These are phyloP conservation scores for Gyromitra esculenta DNA, from an alignment of 2,329 filamentous ascomycete genomes.

Conservation along the genomic window DNA sequence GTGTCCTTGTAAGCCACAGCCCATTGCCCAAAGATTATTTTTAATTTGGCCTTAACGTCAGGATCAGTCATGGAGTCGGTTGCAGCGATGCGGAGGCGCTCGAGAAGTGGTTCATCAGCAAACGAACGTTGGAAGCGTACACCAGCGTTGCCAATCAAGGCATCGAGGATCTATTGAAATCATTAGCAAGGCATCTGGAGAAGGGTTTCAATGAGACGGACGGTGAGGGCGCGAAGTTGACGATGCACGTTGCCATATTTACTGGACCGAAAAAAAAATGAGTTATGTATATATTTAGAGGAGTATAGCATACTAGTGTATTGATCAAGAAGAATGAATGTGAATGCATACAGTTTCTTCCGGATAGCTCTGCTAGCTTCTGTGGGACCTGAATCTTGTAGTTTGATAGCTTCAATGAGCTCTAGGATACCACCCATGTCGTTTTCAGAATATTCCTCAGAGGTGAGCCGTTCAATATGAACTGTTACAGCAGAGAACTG, in stretches of 20 bases:
- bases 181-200: constrained; percentile 20
- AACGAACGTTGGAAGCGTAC: constrained; percentile 86
- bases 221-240: constrained; percentile 85
- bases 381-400: constrained; percentile 84
- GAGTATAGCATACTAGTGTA: constrained; percentile 2
- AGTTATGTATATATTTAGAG: not conserved
- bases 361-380: constrained; percentile 92
- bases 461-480: constrained; percentile 87
- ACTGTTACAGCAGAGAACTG: constrained; percentile 95
- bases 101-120: constrained; percentile 88
- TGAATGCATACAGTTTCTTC: constrained; percentile 79
- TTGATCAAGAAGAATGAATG: not conserved
- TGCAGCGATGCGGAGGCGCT: constrained; percentile 86
- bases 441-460: constrained; percentile 88
- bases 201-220: constrained; percentile 42
- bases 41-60: constrained; percentile 87
- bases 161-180: constrained; percentile 73
- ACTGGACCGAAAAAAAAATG: constrained; percentile 60
- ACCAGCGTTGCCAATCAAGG: constrained; percentile 92
- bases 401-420: constrained; percentile 89
- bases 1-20: constrained; percentile 80
- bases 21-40: constrained; percentile 87
- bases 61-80: constrained; percentile 85
- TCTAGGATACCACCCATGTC: constrained; percentile 92
- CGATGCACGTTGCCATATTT: constrained; percentile 97